A percentile compares a stretch with the other conserved stretches of the same genome.
These are phyloP conservation scores for Limnanthes douglasii DNA, from an alignment of 345 rosid species.

Conservation along the genomic window DNA sequence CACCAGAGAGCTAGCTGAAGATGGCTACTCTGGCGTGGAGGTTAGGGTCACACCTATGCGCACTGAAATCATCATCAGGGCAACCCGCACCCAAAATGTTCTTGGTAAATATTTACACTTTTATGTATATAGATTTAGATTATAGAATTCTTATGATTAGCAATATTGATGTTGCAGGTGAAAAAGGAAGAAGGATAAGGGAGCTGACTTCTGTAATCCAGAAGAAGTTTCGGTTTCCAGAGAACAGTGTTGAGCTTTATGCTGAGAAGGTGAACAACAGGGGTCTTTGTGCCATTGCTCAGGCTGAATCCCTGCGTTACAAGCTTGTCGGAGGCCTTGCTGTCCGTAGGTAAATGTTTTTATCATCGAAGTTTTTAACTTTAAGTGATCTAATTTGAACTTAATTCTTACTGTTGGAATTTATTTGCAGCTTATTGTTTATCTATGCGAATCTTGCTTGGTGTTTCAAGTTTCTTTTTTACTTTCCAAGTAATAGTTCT, in stretches of 20 bases:
- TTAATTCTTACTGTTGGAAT: too few relatives aligned
- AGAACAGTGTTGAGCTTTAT: conserved; percentile 64
- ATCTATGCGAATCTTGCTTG: too few relatives aligned
- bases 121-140: not conserved
- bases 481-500: too few relatives aligned
- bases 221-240: conserved; percentile 57
- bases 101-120: conserved; percentile 27
- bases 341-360: conserved; percentile 38
- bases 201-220: conserved; percentile 72
- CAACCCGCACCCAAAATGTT: conserved; percentile 79
- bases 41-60: conserved; percentile 86
- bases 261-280: conserved; percentile 65
- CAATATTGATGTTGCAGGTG: conserved; percentile 21
- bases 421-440: too few relatives aligned
- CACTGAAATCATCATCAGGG: conserved; percentile 80
- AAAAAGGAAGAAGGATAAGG: conserved; percentile 75
- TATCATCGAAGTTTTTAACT: too few relatives aligned
- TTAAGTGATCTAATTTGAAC: too few relatives aligned
- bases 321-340: conserved; percentile 93
- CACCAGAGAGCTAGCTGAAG: conserved; percentile 73
- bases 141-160: not conserved
- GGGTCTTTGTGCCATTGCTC: conserved; percentile 90
- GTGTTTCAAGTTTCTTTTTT: too few relatives aligned
- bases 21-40: conserved; percentile 92
- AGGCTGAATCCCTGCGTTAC: conserved; percentile 81